These are phyloP conservation scores for Silene conica DNA, from an alignment of 148 eudicot genomes.

Conservation along the genomic window DNA sequence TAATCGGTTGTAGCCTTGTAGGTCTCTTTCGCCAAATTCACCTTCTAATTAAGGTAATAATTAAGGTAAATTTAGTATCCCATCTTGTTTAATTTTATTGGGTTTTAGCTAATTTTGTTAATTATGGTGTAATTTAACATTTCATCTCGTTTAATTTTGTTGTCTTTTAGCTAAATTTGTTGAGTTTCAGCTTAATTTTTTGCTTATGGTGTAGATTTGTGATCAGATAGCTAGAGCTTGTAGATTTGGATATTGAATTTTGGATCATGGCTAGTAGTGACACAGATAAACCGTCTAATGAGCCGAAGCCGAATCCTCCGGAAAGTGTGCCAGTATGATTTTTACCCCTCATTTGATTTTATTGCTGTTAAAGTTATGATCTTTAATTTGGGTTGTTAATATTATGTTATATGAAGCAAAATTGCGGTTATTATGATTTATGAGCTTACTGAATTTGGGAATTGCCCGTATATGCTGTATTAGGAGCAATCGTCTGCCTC, in stretches of 20 bases:
- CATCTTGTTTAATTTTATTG: background rate
- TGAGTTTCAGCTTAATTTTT: background rate
- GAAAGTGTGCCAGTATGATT: conserved; percentile 27
- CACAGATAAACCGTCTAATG: conserved; percentile 73
- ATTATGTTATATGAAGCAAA: background rate
- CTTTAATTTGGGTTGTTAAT: background rate
- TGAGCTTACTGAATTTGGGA: conserved; percentile 12
- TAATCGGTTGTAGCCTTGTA: background rate
- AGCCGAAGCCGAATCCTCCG: conserved; percentile 65
- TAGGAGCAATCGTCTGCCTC: conserved; percentile 73
- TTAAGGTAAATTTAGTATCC: conserved; percentile 11
- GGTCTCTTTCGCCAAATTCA: background rate
- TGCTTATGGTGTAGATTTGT: conserved; percentile 4
- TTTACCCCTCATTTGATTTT: background rate
- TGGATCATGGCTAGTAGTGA: conserved; percentile 82
- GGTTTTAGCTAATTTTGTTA: background rate
- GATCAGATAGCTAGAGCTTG: background rate
- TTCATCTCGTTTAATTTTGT: background rate
- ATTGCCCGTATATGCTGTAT: conserved; percentile 18
- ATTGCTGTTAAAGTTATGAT: background rate
- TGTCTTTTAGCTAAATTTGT: conserved; percentile 5
- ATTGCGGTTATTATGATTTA: background rate
- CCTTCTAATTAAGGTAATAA: conserved; percentile 2
- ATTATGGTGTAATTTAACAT: background rate
- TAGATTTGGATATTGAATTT: conserved; percentile 9